Evolutionary conservation across 108 stramenopile genomes (phyloP).

Genomic region (Pseudonitzschia pungens): DNA sequence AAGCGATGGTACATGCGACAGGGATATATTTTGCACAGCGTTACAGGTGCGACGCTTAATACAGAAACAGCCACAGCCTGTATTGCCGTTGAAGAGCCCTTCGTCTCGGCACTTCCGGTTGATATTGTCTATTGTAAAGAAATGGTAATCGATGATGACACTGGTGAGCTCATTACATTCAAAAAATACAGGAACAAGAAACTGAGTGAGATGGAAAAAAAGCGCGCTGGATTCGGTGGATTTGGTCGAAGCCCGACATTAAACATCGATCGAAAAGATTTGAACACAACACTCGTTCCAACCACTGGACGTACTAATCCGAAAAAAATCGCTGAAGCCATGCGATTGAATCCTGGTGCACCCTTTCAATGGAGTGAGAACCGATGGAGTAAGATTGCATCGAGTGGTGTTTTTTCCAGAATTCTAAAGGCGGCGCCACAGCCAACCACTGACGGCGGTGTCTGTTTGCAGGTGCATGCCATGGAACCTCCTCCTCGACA

Average conservation of each 20-base stretch:
- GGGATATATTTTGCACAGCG: constrained; percentile 75
- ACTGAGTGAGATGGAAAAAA: constrained; percentile 19
- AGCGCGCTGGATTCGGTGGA: constrained; percentile 19
- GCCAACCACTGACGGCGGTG: constrained; percentile 51
- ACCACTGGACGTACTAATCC: constrained; percentile 68
- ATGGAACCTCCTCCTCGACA: constrained; percentile 75
- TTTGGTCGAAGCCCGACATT: constrained; percentile 6
- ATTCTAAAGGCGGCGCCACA: constrained; percentile 38
- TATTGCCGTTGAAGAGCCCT: constrained; percentile 49
- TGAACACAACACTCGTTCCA: constrained; percentile 59
- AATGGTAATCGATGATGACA: constrained; percentile 54
- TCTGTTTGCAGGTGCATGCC: constrained; percentile 66
- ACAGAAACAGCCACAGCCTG: constrained; percentile 47
- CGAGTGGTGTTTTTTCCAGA: constrained; percentile 58
- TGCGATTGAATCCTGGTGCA: constrained; percentile 54
- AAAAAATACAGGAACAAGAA: constrained; percentile 42
- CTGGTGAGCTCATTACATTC: constrained; percentile 47
- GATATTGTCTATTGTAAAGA: constrained; percentile 66
- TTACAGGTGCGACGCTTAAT: constrained; percentile 67
- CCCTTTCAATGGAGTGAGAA: constrained; percentile 59
- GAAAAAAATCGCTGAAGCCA: constrained; percentile 55
- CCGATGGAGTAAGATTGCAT: constrained; percentile 45
- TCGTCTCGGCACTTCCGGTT: constrained; percentile 43
- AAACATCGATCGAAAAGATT: constrained; percentile 20
- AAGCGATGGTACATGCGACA: constrained; percentile 70